phyloP scores from a whole-genome alignment of 2,329 filamentous ascomycete genomes.

The Paecilomyces dactylethromorphus region DNA sequence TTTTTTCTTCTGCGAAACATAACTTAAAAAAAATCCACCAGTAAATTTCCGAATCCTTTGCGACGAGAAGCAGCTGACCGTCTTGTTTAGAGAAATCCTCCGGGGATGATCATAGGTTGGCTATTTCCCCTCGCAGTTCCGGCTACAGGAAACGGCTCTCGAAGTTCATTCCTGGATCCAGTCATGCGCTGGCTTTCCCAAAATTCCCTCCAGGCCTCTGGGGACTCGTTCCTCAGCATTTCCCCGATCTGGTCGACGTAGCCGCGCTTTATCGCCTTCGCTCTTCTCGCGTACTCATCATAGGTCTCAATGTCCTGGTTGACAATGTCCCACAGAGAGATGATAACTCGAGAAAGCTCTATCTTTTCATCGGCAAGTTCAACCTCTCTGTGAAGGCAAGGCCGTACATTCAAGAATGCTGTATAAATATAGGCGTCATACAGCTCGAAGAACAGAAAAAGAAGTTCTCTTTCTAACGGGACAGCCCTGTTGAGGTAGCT shows the following conservation, averaged over 20 bases:
- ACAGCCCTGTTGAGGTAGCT: slow-evolving; percentile 16
- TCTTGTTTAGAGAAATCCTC: not conserved
- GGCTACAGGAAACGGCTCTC: not conserved
- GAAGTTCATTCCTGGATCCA: not conserved
- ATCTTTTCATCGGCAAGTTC: slow-evolving; percentile 4
- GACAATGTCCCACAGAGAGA: slow-evolving; percentile 13
- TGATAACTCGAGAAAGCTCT: slow-evolving; percentile 9
- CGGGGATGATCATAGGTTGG: not conserved
- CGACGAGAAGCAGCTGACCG: not conserved
- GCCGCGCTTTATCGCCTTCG: slow-evolving; percentile 7
- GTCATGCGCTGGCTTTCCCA: not conserved
- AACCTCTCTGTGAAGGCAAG: slow-evolving; percentile 9
- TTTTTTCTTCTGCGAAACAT: too few relatives aligned
- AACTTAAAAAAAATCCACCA: too few relatives aligned
- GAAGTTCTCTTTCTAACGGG: slow-evolving; percentile 13
- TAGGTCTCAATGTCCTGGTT: slow-evolving; percentile 16
- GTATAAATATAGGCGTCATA: slow-evolving; percentile 20
- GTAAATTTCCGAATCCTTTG: too few relatives aligned
- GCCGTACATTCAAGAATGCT: slow-evolving; percentile 13
- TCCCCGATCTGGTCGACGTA: slow-evolving; percentile 10
- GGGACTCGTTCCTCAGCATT: slow-evolving; percentile 2
- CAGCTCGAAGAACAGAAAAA: slow-evolving; percentile 15
- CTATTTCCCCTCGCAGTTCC: not conserved
- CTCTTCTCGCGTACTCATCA: slow-evolving; percentile 8
- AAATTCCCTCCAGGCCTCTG: slow-evolving; percentile 8